Evolutionary conservation across 164 flowering plant species (phyloP).

Genomic region (Kalanchoe fedtschenkoi): DNA sequence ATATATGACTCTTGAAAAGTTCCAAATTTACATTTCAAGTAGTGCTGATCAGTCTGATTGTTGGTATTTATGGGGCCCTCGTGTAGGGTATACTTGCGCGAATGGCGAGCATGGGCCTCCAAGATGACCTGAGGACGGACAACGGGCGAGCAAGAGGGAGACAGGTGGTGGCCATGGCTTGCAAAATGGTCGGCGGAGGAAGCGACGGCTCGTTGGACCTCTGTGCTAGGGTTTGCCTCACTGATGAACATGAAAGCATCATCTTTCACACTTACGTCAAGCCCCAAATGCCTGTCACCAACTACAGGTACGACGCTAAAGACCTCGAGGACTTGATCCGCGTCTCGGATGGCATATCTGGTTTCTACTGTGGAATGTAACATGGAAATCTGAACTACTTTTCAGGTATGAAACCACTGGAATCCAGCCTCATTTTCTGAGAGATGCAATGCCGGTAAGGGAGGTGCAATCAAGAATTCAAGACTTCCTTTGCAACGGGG

Average conservation of each 20-base stretch:
- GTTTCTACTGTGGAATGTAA: background rate
- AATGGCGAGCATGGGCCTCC: constrained; percentile 40
- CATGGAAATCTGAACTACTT: background rate
- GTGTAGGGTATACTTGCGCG: constrained; percentile 18
- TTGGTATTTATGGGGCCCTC: background rate
- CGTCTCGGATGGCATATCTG: background rate
- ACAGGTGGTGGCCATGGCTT: constrained; percentile 55
- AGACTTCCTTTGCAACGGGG: constrained; percentile 80
- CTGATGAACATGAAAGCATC: constrained; percentile 61
- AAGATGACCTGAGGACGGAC: constrained; percentile 32
- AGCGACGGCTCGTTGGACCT: constrained; percentile 74
- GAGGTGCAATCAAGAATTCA: constrained; percentile 64
- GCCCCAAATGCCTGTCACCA: constrained; percentile 63
- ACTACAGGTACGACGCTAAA: constrained; percentile 39
- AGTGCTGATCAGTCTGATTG: background rate
- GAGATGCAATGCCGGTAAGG: constrained; percentile 66
- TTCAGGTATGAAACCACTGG: constrained; percentile 73
- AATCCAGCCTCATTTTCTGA: constrained; percentile 56
- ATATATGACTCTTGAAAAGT: background rate
- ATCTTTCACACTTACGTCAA: constrained; percentile 68
- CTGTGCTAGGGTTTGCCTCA: constrained; percentile 77
- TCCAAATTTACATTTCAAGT: background rate
- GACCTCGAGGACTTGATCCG: background rate
- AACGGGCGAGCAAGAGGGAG: constrained; percentile 26
- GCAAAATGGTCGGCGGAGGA: constrained; percentile 95